Percentiles rank a stretch among this genome's conserved stretches.
phyloP scores from a whole-genome alignment of 495 filamentous ascomycete species.

The Antarctomyces pellizariae region DNA sequence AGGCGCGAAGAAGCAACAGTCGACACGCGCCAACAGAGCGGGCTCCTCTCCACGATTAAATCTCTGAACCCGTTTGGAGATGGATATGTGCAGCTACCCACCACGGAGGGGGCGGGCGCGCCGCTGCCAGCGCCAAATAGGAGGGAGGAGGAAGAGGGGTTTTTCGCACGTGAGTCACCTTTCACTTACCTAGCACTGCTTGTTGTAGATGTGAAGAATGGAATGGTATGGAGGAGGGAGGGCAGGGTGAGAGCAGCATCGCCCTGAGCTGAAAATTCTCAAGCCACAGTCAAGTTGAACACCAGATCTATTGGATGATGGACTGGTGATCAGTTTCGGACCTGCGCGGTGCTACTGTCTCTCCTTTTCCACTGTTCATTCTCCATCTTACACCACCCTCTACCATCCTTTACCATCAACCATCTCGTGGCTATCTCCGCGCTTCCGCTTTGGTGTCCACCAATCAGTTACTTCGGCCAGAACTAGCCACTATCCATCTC shows the following conservation, averaged over 20 bases:
- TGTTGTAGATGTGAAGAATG: conserved; percentile 1
- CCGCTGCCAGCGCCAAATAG: conserved; percentile 67
- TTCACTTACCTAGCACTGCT: conserved; percentile 4
- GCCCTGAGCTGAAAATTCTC: too few species aligned
- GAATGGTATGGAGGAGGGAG: too few species aligned
- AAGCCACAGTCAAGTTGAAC: too few species aligned
- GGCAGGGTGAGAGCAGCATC: too few species aligned
- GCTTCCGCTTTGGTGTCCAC: too few species aligned
- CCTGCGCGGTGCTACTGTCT: too few species aligned
- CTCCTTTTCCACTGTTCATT: neutral
- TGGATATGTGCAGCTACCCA: conserved; percentile 78
- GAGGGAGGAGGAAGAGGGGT: conserved; percentile 84
- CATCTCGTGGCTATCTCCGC: too few species aligned
- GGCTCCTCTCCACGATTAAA: conserved; percentile 59
- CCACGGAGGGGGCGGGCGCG: conserved; percentile 59
- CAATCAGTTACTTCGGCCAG: too few species aligned
- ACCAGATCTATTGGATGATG: too few species aligned
- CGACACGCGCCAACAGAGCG: conserved; percentile 45
- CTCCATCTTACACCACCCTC: conserved; percentile 3
- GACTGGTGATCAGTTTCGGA: too few species aligned
- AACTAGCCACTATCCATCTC: too few species aligned
- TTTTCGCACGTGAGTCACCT: conserved; percentile 76
- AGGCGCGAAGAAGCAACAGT: conserved; percentile 67
- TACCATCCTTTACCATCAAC: too few species aligned
- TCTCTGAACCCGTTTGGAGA: conserved; percentile 75